Conservation (phyloP, 2,329 filamentous ascomycete genomes). For the Penicillium digitatum region DNA sequence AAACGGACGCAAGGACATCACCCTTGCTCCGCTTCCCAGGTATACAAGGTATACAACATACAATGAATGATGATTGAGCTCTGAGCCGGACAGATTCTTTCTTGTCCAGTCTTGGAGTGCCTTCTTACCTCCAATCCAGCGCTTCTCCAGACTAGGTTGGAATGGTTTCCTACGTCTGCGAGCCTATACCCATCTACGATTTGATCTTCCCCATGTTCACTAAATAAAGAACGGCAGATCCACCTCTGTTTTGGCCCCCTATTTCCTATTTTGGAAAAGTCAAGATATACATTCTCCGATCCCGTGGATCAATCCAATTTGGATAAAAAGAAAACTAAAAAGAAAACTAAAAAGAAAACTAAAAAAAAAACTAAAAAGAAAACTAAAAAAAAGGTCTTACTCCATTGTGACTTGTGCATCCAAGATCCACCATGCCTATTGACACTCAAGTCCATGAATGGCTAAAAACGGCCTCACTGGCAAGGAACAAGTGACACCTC, state of each 20-base stretch:
- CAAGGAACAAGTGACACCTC: conserved; percentile 72
- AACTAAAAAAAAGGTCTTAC: conserved; percentile 25
- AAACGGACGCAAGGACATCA: no score
- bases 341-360: neutral
- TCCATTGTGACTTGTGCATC: conserved; percentile 71
- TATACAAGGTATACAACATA: no score
- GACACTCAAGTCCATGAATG: conserved; percentile 70
- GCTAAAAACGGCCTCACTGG: conserved; percentile 87
- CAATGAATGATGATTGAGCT: no score
- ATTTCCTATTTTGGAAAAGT: conserved; percentile 3
- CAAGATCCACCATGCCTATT: conserved; percentile 75
- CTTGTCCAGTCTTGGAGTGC: no score
- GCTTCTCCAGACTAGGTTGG: no score
- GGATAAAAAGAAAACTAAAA: neutral
- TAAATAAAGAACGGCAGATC: conserved; percentile 78
- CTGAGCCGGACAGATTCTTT: no score
- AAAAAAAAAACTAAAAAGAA: neutral
- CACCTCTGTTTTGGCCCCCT: neutral
- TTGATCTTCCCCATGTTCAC: conserved; percentile 31
- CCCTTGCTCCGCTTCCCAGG: no score
- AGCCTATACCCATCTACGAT: no score
- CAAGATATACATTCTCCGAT: no score
- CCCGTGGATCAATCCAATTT: no score
- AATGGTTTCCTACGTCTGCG: no score
- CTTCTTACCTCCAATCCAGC: no score